A percentile compares a stretch with the other conserved stretches of the same genome.
Evolutionary conservation across 768 basidiomycete species (phyloP).

Genomic region (Trametes maxima): DNA sequence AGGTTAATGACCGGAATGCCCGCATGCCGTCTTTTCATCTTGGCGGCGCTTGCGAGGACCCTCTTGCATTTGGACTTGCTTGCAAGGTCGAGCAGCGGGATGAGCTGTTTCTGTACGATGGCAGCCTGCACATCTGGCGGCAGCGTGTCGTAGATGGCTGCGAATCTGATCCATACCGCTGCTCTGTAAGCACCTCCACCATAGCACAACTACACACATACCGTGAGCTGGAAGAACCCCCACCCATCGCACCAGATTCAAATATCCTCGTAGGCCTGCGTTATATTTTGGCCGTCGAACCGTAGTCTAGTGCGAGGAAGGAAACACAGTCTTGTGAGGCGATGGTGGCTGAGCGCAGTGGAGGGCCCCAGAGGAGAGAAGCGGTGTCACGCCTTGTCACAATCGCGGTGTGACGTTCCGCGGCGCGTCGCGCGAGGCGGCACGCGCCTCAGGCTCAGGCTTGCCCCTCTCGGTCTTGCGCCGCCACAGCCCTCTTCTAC

Average conservation of each 20-base stretch:
- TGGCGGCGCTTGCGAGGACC: slow-evolving; percentile 43
- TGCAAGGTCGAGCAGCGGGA: slow-evolving; percentile 48
- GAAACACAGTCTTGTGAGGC: neutral
- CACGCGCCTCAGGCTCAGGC: neutral
- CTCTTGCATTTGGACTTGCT: slow-evolving; percentile 42
- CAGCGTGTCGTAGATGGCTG: slow-evolving; percentile 49
- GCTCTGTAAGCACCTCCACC: neutral
- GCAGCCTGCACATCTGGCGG: slow-evolving; percentile 53
- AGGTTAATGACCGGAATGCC: slow-evolving; percentile 54
- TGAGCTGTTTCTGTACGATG: slow-evolving; percentile 53
- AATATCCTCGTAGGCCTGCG: neutral
- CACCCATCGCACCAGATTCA: neutral
- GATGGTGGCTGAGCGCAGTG: neutral
- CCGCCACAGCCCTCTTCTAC: neutral
- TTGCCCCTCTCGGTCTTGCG: neutral
- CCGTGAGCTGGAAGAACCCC: slow-evolving; percentile 4
- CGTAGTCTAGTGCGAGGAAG: neutral
- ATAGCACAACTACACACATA: neutral
- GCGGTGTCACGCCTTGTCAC: slow-evolving; percentile 12
- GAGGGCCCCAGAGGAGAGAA: slow-evolving; percentile 1
- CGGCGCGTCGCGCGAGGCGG: slow-evolving; percentile 9
- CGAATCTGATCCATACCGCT: slow-evolving; percentile 40
- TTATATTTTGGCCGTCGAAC: too few relatives aligned
- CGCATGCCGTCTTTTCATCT: slow-evolving; percentile 41
- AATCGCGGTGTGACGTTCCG: slow-evolving; percentile 16